Conservation (phyloP, 306 rosid species). For the Cicer bijugum region DNA sequence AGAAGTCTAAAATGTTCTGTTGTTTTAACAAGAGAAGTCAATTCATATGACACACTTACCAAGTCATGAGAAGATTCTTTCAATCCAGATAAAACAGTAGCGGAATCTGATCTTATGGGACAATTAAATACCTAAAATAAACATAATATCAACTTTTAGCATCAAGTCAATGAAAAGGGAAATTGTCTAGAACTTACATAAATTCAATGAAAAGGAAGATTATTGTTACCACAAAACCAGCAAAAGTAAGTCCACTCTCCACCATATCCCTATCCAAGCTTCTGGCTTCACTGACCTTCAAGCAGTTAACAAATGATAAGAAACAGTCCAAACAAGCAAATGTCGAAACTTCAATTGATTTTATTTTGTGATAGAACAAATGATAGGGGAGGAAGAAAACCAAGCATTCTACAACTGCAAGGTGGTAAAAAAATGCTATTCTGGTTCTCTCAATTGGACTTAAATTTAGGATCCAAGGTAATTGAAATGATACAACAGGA, state of each 20-base stretch:
- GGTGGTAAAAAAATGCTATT: background rate
- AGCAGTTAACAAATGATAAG: conserved; percentile 42
- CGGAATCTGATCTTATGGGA: conserved; percentile 97
- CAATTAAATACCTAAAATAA: conserved; percentile 91
- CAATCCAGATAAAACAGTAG: conserved; percentile 74
- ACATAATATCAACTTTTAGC: conserved; percentile 38
- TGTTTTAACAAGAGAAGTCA: conserved; percentile 33
- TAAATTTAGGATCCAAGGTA: conserved; percentile 8
- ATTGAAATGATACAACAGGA: background rate
- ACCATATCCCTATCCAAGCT: conserved; percentile 95
- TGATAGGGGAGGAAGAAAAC: conserved; percentile 17
- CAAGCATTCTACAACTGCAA: conserved; percentile 15
- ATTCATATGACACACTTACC: conserved; percentile 60
- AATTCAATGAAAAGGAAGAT: conserved; percentile 20
- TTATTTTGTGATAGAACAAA: conserved; percentile 1
- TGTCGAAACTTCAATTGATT: background rate
- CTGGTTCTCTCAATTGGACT: conserved; percentile 18
- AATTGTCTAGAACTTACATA: conserved; percentile 17
- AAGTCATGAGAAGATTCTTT: conserved; percentile 92
- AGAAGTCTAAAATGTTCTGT: background rate
- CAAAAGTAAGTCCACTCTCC: conserved; percentile 84
- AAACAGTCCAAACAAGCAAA: conserved; percentile 32
- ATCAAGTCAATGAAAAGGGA: conserved; percentile 34
- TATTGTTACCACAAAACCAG: conserved; percentile 90
- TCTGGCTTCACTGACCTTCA: conserved; percentile 99